Conservation (phyloP, 169 alveolate genomes). For the Eimeria sp. region DNA sequence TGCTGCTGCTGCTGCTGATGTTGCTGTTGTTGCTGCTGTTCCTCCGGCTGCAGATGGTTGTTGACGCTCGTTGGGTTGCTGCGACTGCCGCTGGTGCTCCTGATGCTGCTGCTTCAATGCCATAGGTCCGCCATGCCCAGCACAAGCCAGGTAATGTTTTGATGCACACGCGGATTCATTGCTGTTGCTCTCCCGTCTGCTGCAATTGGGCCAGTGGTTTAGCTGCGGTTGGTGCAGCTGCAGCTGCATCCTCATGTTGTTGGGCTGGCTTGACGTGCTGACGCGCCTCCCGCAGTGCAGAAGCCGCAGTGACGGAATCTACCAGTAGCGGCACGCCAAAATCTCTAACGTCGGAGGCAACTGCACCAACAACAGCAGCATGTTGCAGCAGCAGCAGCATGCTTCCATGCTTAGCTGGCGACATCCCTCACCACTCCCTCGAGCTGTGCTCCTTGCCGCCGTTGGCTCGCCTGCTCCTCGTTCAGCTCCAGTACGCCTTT, state of each 20-base stretch:
- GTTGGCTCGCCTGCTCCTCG: background rate
- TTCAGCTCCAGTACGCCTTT: conserved; percentile 73
- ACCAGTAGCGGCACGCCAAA: too few species aligned
- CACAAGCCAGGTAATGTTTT: background rate
- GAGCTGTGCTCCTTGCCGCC: conserved; percentile 10
- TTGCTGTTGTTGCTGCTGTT: background rate
- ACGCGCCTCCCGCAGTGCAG: background rate
- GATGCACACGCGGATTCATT: background rate
- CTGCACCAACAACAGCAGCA: background rate
- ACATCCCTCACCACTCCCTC: conserved; percentile 69
- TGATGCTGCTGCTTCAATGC: conserved; percentile 33
- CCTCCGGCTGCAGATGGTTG: conserved; percentile 3
- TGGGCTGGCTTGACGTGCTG: background rate
- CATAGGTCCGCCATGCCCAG: background rate
- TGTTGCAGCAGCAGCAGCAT: conserved; percentile 23
- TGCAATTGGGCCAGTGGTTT: background rate
- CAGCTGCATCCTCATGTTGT: background rate
- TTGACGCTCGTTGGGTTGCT: background rate
- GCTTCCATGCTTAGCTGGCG: background rate
- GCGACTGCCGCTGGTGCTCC: background rate
- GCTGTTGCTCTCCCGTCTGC: background rate
- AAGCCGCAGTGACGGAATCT: background rate
- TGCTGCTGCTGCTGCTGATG: background rate
- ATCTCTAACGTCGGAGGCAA: background rate
- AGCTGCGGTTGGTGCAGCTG: conserved; percentile 6